Evolutionary conservation across 2,329 filamentous ascomycete genomes (phyloP).

Genomic region (Purpureocillium takamizusanense): DNA sequence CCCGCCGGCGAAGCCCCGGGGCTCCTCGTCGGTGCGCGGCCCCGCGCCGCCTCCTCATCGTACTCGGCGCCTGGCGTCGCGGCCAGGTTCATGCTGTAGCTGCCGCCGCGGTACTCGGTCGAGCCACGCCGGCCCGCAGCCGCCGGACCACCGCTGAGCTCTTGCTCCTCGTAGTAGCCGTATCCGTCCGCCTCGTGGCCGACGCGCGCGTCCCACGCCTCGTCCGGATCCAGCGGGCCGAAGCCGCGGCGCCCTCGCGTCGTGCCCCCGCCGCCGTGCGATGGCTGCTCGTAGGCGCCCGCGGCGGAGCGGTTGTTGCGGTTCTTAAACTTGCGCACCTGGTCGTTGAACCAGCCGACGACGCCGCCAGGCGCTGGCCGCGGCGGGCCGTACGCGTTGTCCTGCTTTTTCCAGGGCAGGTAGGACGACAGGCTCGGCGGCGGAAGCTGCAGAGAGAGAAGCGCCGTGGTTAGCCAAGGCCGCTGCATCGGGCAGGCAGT

Average conservation of each 20-base stretch:
- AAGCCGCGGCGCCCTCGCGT: conserved; percentile 45
- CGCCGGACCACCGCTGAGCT: conserved; percentile 41
- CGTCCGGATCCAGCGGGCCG: conserved; percentile 68
- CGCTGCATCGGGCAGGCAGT: no score
- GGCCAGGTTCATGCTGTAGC: conserved; percentile 42
- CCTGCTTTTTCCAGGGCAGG: conserved; percentile 57
- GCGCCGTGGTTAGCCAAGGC: not conserved
- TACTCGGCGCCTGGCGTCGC: conserved; percentile 21
- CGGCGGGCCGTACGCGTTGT: conserved; percentile 39
- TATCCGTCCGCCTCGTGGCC: conserved; percentile 62
- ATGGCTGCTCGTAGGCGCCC: conserved; percentile 62
- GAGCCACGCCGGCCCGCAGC: conserved; percentile 21
- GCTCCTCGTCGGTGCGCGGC: conserved; percentile 34
- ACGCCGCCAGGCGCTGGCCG: conserved; percentile 52
- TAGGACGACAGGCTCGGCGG: conserved; percentile 58
- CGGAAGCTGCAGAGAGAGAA: conserved; percentile 43
- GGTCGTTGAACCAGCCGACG: conserved; percentile 64
- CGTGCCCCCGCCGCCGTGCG: conserved; percentile 26
- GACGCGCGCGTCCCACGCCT: conserved; percentile 77
- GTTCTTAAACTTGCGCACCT: conserved; percentile 54
- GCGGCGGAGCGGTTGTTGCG: conserved; percentile 56
- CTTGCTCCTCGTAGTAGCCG: conserved; percentile 70
- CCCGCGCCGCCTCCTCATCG: conserved; percentile 25
- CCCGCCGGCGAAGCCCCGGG: conserved; percentile 21
- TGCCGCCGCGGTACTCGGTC: conserved; percentile 23